Percentiles rank a stretch among this genome's conserved stretches.
These are phyloP conservation scores for Cystobasidium pallidum DNA, from an alignment of 1,284 basidiomycete genomes.

Conservation along the genomic window DNA sequence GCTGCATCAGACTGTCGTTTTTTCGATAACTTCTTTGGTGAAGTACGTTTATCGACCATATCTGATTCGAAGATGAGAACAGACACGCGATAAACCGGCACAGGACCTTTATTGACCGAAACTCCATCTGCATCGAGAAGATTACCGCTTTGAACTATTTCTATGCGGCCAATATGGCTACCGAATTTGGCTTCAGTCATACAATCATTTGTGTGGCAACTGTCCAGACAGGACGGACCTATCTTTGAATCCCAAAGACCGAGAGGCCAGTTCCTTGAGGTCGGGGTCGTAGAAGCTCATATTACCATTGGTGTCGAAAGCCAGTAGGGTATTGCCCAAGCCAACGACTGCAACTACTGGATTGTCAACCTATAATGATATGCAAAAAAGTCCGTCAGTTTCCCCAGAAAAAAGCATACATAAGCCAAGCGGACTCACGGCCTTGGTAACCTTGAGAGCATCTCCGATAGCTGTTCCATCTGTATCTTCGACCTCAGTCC, in stretches of 20 bases:
- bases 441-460: conserved; percentile 9
- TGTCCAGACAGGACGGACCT: not conserved
- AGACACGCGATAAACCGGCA: not conserved
- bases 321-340: conserved; percentile 1
- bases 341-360: conserved; percentile 13
- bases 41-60: not conserved
- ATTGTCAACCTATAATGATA: not conserved
- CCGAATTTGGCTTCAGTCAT: not conserved
- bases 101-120: not conserved
- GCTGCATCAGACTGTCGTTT: conserved; percentile 5
- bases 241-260: not conserved
- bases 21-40: conserved; percentile 2
- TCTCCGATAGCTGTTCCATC: conserved; percentile 30
- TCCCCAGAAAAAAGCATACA: not conserved
- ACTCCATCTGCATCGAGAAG: conserved; percentile 3
- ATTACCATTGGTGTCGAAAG: conserved; percentile 11
- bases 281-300: conserved; percentile 1
- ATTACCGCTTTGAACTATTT: not conserved
- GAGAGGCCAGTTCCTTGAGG: conserved; percentile 3
- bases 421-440: not conserved
- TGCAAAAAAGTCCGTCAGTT: not conserved
- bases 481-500: conserved; percentile 26
- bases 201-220: not conserved
- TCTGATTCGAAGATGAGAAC: not conserved
- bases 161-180: not conserved